phyloP scores from a whole-genome alignment of 1,284 basidiomycete species.

The Dichomitus squalens region DNA sequence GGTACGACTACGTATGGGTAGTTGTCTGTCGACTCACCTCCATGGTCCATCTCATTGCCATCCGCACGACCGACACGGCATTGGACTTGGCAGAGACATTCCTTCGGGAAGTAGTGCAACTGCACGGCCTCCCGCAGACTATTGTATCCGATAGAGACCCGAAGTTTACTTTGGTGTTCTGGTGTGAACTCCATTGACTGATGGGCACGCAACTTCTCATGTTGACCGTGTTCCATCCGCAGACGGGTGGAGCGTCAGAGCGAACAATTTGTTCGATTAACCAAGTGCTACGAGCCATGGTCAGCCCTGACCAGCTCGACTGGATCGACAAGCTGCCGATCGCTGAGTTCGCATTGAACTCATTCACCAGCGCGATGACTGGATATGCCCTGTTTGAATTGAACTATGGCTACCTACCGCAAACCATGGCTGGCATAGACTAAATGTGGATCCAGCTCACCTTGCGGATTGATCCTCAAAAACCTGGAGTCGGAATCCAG shows the following conservation, averaged over 20 bases:
- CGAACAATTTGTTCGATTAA: conserved; percentile 33
- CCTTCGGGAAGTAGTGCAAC: conserved; percentile 25
- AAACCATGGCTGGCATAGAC: too few relatives aligned
- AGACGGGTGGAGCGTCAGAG: conserved; percentile 36
- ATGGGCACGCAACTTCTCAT: conserved; percentile 32
- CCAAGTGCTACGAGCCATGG: conserved; percentile 29
- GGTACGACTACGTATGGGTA: conserved; percentile 26
- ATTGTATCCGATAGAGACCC: conserved; percentile 32
- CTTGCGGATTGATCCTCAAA: too few relatives aligned
- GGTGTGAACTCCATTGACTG: conserved; percentile 29
- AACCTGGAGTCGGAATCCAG: too few relatives aligned
- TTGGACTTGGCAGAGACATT: conserved; percentile 24
- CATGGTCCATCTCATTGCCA: conserved; percentile 26
- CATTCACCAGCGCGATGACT: conserved; percentile 31
- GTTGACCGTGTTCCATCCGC: conserved; percentile 37
- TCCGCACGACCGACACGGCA: conserved; percentile 15
- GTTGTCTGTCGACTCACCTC: conserved; percentile 26
- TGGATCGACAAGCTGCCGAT: conserved; percentile 36
- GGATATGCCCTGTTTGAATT: conserved; percentile 41
- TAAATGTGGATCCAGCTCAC: too few relatives aligned
- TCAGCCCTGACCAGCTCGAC: conserved; percentile 36
- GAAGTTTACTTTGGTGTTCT: conserved; percentile 32
- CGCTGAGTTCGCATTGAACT: conserved; percentile 40
- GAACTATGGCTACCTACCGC: conserved; percentile 36
- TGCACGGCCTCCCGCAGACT: conserved; percentile 29